phyloP scores from a whole-genome alignment of 257 asterid genomes.

The Solanum pennellii region DNA sequence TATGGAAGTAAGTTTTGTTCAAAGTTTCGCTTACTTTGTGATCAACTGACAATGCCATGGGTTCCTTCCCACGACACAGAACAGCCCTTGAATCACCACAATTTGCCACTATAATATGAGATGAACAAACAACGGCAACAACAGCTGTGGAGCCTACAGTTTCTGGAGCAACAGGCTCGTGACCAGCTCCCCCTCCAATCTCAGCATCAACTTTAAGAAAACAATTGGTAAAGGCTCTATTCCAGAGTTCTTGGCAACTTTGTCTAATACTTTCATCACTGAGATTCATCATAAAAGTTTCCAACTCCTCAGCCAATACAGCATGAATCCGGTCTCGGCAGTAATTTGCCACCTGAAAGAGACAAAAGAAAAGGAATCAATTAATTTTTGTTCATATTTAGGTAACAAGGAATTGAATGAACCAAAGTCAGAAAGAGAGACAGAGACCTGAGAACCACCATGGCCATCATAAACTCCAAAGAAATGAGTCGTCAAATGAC shows the following conservation, averaged over 20 bases:
- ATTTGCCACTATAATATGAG: slow-evolving; percentile 87
- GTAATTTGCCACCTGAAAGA: slow-evolving; percentile 74
- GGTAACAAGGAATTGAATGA: not conserved
- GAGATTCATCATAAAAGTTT: slow-evolving; percentile 15
- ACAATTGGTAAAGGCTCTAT: slow-evolving; percentile 49
- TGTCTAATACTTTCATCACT: slow-evolving; percentile 13
- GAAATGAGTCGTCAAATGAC: slow-evolving; percentile 79
- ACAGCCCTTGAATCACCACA: slow-evolving; percentile 98
- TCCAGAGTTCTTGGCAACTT: slow-evolving; percentile 58
- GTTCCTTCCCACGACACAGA: slow-evolving; percentile 77
- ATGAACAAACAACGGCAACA: slow-evolving; percentile 80
- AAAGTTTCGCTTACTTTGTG: slow-evolving; percentile 51
- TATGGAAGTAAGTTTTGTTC: not conserved
- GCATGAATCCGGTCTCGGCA: slow-evolving; percentile 70
- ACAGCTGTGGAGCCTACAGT: slow-evolving; percentile 96
- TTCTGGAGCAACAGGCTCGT: slow-evolving; percentile 70
- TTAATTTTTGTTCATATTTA: not conserved
- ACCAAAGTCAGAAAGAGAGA: not conserved
- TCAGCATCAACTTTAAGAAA: slow-evolving; percentile 85
- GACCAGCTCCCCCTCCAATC: slow-evolving; percentile 39
- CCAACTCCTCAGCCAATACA: slow-evolving; percentile 63
- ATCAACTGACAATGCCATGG: slow-evolving; percentile 68
- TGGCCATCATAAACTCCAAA: slow-evolving; percentile 98
- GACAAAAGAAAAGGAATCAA: not conserved
- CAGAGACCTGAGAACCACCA: slow-evolving; percentile 84